Conservation (phyloP, 2,329 filamentous ascomycete species). For the Alternaria tenuissima region DNA sequence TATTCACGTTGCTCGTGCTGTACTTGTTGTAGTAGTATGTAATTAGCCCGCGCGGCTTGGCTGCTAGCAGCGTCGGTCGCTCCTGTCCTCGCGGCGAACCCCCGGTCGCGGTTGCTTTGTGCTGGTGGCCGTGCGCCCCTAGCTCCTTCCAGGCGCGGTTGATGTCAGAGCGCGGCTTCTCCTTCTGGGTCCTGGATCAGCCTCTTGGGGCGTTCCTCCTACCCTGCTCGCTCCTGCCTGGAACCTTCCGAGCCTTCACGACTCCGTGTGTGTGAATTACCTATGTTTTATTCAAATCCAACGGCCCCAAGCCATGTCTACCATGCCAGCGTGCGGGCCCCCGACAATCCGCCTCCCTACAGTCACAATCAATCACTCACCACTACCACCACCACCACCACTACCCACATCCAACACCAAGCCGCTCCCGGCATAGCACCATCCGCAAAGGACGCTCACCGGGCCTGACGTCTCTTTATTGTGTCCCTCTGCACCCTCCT, state of each 20-base stretch:
- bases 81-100: constrained; percentile 11
- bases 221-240: constrained; percentile 39
- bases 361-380: constrained; percentile 18
- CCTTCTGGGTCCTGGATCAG: constrained; percentile 53
- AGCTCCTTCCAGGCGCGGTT: constrained; percentile 41
- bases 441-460: constrained; percentile 9
- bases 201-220: constrained; percentile 44
- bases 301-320: constrained; percentile 49
- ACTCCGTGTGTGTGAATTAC: constrained; percentile 48
- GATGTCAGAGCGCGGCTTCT: constrained; percentile 49
- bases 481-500: constrained; percentile 25
- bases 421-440: constrained; percentile 24
- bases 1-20: constrained; percentile 14
- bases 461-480: constrained; percentile 28
- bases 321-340: constrained; percentile 40
- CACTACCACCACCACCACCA: neutral
- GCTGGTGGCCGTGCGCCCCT: constrained; percentile 28
- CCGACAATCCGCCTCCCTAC: constrained; percentile 33
- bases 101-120: constrained; percentile 34
- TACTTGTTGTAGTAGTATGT: neutral
- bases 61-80: constrained; percentile 15
- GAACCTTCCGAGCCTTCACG: constrained; percentile 50
- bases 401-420: constrained; percentile 22
- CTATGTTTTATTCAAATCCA: constrained; percentile 51
- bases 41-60: constrained; percentile 16